Conservation (phyloP, 1,284 basidiomycete species). For the Malassezia equina region DNA sequence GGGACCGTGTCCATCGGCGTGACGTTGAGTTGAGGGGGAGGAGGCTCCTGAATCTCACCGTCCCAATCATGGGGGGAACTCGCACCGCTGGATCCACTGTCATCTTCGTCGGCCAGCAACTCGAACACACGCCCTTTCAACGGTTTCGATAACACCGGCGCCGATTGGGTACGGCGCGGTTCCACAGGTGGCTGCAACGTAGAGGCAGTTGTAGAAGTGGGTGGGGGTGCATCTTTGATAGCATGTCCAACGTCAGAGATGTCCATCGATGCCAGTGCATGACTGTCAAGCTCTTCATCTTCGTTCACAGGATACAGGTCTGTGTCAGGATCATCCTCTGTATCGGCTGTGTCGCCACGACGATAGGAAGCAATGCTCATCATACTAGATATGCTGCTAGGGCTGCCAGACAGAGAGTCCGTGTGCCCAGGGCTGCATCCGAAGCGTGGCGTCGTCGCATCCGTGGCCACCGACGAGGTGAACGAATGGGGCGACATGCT, state of each 20-base stretch:
- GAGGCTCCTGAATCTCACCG: conserved; percentile 27
- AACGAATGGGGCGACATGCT: neutral
- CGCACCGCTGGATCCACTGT: conserved; percentile 20
- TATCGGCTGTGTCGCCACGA: conserved; percentile 39
- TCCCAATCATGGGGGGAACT: conserved; percentile 19
- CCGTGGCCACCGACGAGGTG: neutral
- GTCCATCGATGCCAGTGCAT: conserved; percentile 29
- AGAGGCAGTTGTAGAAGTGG: neutral
- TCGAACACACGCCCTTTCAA: conserved; percentile 39
- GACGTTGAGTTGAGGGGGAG: conserved; percentile 24
- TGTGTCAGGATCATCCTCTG: conserved; percentile 34
- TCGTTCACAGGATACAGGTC: conserved; percentile 42
- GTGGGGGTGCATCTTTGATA: neutral
- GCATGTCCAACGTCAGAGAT: conserved; percentile 17
- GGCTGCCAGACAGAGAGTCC: conserved; percentile 21
- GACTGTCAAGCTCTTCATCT: conserved; percentile 30
- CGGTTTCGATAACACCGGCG: conserved; percentile 9
- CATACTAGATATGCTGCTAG: conserved; percentile 36
- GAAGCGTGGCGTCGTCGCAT: conserved; percentile 3
- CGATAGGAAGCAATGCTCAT: conserved; percentile 23
- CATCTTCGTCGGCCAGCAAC: conserved; percentile 33
- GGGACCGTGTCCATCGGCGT: conserved; percentile 38
- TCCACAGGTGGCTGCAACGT: too few relatives aligned
- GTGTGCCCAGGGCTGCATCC: conserved; percentile 13
- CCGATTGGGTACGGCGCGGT: neutral